Percentiles rank a stretch among this genome's conserved stretches.
Conservation (phyloP, 1,284 basidiomycete species). For the Afroboletus lepidellus region DNA sequence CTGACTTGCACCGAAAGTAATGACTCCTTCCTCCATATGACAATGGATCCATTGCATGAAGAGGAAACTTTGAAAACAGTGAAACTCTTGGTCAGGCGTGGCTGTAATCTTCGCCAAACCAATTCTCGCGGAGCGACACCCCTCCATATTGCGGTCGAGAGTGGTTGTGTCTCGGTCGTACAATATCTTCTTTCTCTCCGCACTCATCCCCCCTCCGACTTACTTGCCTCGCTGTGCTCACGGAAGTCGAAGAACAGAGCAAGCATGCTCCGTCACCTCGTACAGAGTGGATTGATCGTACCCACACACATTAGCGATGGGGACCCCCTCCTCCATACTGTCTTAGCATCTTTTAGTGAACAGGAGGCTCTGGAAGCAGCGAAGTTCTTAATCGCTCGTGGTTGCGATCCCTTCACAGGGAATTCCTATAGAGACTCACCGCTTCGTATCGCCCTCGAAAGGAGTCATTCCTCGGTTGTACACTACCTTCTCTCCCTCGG, state of each 20-base stretch:
- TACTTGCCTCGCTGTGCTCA: neutral
- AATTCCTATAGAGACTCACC: neutral
- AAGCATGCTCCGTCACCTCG: neutral
- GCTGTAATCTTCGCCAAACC: neutral
- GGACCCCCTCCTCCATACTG: neutral
- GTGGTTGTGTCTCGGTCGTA: neutral
- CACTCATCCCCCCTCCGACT: neutral
- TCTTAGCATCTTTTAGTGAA: neutral
- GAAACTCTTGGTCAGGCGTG: neutral
- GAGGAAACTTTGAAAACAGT: neutral
- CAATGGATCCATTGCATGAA: neutral
- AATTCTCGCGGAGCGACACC: neutral
- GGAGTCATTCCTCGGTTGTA: neutral
- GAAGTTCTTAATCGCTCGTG: neutral
- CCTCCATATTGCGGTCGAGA: neutral
- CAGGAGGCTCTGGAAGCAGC: neutral
- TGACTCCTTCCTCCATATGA: neutral
- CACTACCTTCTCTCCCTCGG: neutral
- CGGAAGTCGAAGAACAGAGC: neutral
- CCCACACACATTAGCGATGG: neutral
- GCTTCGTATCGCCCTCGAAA: neutral
- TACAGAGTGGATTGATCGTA: neutral
- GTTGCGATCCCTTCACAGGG: neutral
- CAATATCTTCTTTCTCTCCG: neutral
- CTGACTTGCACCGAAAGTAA: neutral